A percentile compares a stretch with the other conserved stretches of the same genome.
Conservation (phyloP, 805 yeast genomes). For the Cyberlindnera japonica region DNA sequence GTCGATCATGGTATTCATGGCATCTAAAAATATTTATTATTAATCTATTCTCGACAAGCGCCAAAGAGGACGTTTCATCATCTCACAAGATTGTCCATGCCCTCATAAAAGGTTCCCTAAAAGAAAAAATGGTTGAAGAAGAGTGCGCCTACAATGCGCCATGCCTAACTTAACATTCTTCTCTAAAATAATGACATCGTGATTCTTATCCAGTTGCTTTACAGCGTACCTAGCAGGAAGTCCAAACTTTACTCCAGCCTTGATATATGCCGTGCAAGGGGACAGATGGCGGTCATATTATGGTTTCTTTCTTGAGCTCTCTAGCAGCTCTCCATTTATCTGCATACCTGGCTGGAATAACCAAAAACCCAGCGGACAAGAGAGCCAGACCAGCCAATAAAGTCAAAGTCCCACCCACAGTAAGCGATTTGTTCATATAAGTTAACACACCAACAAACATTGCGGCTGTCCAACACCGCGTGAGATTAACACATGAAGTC, state of each 20-base stretch:
- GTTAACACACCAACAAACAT: conserved; percentile 65
- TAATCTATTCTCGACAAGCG: no score
- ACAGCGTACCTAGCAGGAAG: conserved; percentile 59
- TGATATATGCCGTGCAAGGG: conserved; percentile 61
- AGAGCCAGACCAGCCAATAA: conserved; percentile 52
- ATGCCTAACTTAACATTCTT: conserved; percentile 50
- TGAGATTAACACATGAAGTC: conserved; percentile 66
- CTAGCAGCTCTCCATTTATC: conserved; percentile 28
- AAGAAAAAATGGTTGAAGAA: no score
- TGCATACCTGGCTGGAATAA: conserved; percentile 31
- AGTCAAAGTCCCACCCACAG: conserved; percentile 74
- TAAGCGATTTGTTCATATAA: conserved; percentile 54
- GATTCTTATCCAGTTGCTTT: conserved; percentile 45
- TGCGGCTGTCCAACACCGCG: conserved; percentile 70
- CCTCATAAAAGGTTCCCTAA: no score
- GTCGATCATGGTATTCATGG: conserved; percentile 24
- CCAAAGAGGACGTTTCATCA: no score
- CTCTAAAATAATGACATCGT: conserved; percentile 54
- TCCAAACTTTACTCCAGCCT: conserved; percentile 57
- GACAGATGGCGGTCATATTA: conserved; percentile 65
- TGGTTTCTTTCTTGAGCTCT: conserved; percentile 5
- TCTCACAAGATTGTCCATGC: no score
- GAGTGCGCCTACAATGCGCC: no score
- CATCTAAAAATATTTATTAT: conserved; percentile 43
- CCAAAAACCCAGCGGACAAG: conserved; percentile 23